Base-by-base conservation (phyloP, 768 basidiomycete species). In the Phlebiopsis gigantea region DNA sequence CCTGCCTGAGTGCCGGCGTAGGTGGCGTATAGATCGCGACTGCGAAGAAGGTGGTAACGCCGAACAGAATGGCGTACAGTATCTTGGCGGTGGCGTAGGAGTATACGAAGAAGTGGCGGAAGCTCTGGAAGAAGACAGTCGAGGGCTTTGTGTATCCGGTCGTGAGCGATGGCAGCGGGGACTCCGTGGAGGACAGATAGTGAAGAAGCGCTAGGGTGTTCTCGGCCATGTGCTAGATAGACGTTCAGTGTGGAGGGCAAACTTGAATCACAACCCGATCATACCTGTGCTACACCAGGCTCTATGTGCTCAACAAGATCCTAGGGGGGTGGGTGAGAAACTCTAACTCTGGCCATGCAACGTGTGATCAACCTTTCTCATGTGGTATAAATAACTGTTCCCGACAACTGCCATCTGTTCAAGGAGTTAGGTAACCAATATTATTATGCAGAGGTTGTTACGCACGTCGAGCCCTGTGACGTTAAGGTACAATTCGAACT, bases 351-450 rank as follows among this genome's bases (percentile, higher is more conserved):
- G n/a, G n/a, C n/a, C n/a, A n/a, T n/a, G n/a, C n/a, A n/a, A 24
- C 39, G 5, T 28, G 8, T 28, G 61, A 47, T 67, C 1, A 62
- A 85, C 88, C 76, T 91, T 91, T 47, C 88, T 84, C 74, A 93
- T 98, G 70, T 98, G 94, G 66, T 97, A 98, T 53, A 93, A 74
- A 68, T 97, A 98, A 62, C 90, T 90, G 69, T 96, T 90, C 14
- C 92, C 90, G 2, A 96, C 85, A 25, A 96, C 74, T 0, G 94
- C 94, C 80, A 96, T 92, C 90, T 92, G 46, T 14, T n/a, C 10
- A 49, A 48, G 45, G 31, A 55, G 58, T 46, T 42, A 53, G 43
- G 54, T 21, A 24, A 30, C 44, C 26, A 19, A 1, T 14, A n/a
- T 2, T n/a, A 31, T 26, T 14, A 25, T n/a, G 15, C 28, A n/a